A percentile compares a stretch with the other conserved stretches of the same genome.
phyloP scores from a whole-genome alignment of 2,329 filamentous ascomycete species.

The Pseudogymnoascus sp. region DNA sequence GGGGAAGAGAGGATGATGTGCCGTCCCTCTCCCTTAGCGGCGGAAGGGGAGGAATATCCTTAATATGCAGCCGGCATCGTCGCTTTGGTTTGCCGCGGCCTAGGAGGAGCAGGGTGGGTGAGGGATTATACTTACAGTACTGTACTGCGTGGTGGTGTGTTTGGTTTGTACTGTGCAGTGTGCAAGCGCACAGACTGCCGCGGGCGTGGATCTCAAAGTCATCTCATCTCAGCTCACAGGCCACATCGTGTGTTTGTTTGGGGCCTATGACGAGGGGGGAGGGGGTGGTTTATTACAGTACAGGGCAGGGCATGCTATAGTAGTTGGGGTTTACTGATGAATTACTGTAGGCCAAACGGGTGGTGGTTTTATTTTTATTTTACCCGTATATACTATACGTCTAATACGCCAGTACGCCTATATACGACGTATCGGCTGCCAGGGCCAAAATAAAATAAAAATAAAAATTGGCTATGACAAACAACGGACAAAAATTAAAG shows the following conservation, averaged over 20 bases:
- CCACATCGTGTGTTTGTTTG: not conserved
- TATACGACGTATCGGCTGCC: too few species aligned
- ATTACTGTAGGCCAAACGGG: not conserved
- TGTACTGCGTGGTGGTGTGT: not conserved
- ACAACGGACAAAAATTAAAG: too few species aligned
- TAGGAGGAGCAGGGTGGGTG: not conserved
- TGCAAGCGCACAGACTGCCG: not conserved
- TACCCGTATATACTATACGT: too few species aligned
- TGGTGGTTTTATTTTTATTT: not conserved
- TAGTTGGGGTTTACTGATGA: not conserved
- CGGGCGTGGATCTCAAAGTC: not conserved
- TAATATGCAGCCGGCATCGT: not conserved
- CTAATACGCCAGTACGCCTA: too few species aligned
- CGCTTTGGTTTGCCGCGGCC: not conserved
- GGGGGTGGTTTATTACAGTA: not conserved
- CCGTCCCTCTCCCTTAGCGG: not conserved
- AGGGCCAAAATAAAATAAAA: not conserved
- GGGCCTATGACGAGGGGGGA: not conserved
- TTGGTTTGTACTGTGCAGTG: not conserved
- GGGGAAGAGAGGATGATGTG: not conserved
- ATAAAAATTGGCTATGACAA: too few species aligned
- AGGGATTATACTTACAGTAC: too few species aligned
- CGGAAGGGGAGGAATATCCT: not conserved
- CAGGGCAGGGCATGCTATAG: not conserved
- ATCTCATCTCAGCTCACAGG: not conserved